Base-by-base conservation (phyloP, 2,329 filamentous ascomycete species). In the Fusarium irregulare region DNA sequence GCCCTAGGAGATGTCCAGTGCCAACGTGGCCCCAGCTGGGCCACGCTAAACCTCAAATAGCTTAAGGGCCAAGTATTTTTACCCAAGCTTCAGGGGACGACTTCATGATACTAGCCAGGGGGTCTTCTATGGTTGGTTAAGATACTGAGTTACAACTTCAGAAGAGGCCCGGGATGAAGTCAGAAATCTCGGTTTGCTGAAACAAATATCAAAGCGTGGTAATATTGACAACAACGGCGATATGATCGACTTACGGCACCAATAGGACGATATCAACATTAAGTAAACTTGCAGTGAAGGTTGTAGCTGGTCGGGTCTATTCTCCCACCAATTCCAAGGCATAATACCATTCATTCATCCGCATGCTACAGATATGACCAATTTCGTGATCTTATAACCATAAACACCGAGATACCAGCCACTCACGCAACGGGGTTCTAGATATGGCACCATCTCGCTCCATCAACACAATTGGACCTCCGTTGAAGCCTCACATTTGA, bases 11-110 rank as follows among this genome's bases (percentile, higher is more conserved):
- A 47, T 58, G 64, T 37, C 34, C 34, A 37, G 34, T 71, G 60
- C 67, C 70, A 64, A 66, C 70, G 70, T 73, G 70, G 70, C 64
- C 61, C 59, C 55, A 72, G 63, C 66, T 40, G 56, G 25, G 28
- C 7, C 13, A 40, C 62, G 48, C 67, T 70, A 70, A 70, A 21
- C 67, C 63, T 11, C 18, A 27, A 45, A 11, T n/a, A 25, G 58
- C 48, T 49, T 60, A 68, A 49, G 3, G 25, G 34, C 27, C 51
- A 51, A 30, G 46, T 67, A 70, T 70, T 56, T 53, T 58, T 70
- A 67, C 57, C 34, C 28, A 56, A 50, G 50, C 54, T 56, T 68
- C 57, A 69, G 66, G 66, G 66, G 66, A 48, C 21, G 41, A 53
- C 56, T 51, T 70, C 49, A 55, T 59, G 34, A 67, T 67, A 45